Percentiles rank a stretch among this genome's conserved stretches.
These are phyloP conservation scores for Cymodocea nodosa DNA, from an alignment of 116 monocot genomes.

Conservation along the genomic window DNA sequence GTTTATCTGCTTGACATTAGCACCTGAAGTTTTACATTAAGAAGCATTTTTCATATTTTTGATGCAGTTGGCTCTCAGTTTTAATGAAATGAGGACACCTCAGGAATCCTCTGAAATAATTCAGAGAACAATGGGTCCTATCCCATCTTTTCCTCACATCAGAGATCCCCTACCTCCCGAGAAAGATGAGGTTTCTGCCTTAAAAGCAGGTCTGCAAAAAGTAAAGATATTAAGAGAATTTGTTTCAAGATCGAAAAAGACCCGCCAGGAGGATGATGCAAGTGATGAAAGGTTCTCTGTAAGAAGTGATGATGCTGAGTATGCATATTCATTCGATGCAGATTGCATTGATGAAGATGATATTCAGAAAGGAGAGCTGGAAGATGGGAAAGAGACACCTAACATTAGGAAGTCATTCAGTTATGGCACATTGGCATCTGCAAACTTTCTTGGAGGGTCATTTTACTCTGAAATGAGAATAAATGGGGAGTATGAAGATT, in stretches of 20 bases:
- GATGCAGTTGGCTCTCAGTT: constrained; percentile 53
- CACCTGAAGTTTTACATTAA: too few species aligned
- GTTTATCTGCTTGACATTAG: too few species aligned
- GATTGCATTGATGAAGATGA: constrained; percentile 44
- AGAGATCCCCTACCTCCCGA: constrained; percentile 21
- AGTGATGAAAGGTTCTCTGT: constrained; percentile 48
- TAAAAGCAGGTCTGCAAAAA: constrained; percentile 64
- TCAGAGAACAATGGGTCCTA: constrained; percentile 21
- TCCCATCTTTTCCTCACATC: constrained; percentile 32
- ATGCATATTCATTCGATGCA: constrained; percentile 37
- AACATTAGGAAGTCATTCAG: constrained; percentile 74
- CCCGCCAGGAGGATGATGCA: constrained; percentile 30
- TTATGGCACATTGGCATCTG: constrained; percentile 70
- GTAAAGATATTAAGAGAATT: constrained; percentile 52
- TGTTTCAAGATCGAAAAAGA: constrained; percentile 46
- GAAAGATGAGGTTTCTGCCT: constrained; percentile 63
- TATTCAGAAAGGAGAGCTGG: constrained; percentile 25
- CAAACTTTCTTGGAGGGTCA: constrained; percentile 40
- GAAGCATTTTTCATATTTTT: not conserved
- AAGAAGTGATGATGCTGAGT: constrained; percentile 44
- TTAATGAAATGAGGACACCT: constrained; percentile 42
- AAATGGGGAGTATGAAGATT: constrained; percentile 51
- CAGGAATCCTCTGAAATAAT: constrained; percentile 33
- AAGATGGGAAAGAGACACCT: constrained; percentile 23
- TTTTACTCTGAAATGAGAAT: constrained; percentile 26